Evolutionary conservation across 192 early-diverging fungal species (phyloP), one percentile per base, ranked within the genome.

Genomic region (Coemansia sp.): DNA sequence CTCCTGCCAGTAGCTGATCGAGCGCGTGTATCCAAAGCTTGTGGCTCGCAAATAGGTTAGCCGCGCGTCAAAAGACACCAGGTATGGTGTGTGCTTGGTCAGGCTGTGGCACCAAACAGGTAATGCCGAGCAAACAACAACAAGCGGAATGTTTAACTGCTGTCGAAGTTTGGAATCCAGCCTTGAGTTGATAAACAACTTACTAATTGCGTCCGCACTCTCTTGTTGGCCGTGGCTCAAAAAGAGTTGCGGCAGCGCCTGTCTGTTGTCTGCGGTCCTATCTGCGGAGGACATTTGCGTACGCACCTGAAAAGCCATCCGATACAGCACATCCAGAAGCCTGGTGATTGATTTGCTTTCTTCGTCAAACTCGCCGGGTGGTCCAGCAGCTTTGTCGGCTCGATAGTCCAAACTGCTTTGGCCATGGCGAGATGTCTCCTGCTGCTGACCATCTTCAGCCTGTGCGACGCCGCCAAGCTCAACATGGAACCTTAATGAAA

Each of bases 61-160:
- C 0, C 94, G 88, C 22, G 86, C 83, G 44, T 93, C 91, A 62
- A 96, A 95, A 0, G 91, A 88, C 30, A 96, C 76, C 59, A 98
- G 59, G 67, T 95, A 96, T 3, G 87, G 86, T 29, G 86, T 91
- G 20, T 84, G 65, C 22, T 57, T 57, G n/a, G 86, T 79, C 1
- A 98, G 50, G 27, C 79, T 61, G 22, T 80, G 65, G 28, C 87
- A 85, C 94, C 94, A 98, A 28, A 55, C 33, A 0, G 94, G 95
- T 20, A 94, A 70, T 34, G 91, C 88, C 0, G 82, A 65, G 57
- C 89, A 90, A 3, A 91, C 94, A 1, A 95, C 93, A 62, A 95
- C 89, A 29, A 98, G 82, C 2, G 93, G 89, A 56, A 96, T 93
- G 60, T 92, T 88, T 28, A 98, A 61, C 63, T 98, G 95, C 6